Evolutionary conservation across 495 filamentous ascomycete genomes (phyloP), one percentile per base, ranked within the genome.

Genomic region (Annulohypoxylon bovei): DNA sequence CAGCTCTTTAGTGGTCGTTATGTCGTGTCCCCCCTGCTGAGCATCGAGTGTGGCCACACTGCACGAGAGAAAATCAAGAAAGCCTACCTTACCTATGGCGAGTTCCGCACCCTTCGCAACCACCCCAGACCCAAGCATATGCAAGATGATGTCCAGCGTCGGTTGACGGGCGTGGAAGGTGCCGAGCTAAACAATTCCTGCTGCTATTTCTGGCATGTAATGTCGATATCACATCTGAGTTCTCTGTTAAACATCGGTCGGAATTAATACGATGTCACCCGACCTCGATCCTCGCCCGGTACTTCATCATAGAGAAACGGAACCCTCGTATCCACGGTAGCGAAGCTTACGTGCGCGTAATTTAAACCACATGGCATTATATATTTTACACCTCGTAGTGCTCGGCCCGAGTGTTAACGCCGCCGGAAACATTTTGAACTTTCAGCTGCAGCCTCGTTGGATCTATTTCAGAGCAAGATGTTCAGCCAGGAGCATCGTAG

Each of bases 141-240:
- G 44, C 33, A 22, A 30, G 37, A 22, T 60, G 55, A 27, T 60
- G 27, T 47, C 33, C 39, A 23, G 9, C 6, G 8, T 60, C 56
- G 37, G 56, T 46, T 60, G 39, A 47, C 56, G 39, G 56, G 25
- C 18, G 12, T 47, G 28, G 6, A 60, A 52, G 27, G 40, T 49
- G 32, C 62, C 52, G 30, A 50, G 32, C 53, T 50, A 53, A 50
- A 50, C 30, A 6, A 40, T 40, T 22, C 4, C 7, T 28, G 33
- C 7, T 57, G 16, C 52, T 65, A 65, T 65, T 65, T 57, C 52
- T 65, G 32, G 52, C 6, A 14, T 22, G 3, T 28, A 9, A 12
- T 22, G n/a, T 32, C n/a, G 40, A 57, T 57, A 53, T 53, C 49
- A 33, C 52, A 28, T 5, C 30, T 22, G 50, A 28, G 4, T 20